phyloP scores from a whole-genome alignment of 2,329 filamentous ascomycete genomes.

The Aulographum hederae region DNA sequence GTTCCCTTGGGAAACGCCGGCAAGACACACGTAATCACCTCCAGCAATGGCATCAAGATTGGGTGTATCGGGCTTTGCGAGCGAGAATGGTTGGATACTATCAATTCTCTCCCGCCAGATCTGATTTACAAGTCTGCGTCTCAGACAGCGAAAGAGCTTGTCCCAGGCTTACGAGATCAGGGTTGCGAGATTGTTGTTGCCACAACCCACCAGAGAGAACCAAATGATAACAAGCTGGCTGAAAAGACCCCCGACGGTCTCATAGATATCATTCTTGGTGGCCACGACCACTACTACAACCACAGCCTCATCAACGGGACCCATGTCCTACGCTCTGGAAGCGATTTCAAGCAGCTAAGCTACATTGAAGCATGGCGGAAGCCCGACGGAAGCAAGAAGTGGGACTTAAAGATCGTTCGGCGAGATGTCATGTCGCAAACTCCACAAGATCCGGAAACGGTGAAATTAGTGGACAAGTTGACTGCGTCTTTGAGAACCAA shows the following conservation, averaged over 20 bases:
- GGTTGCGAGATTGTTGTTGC: slow-evolving; percentile 73
- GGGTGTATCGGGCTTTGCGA: slow-evolving; percentile 76
- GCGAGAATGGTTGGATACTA: slow-evolving; percentile 74
- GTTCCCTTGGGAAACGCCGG: slow-evolving; percentile 60
- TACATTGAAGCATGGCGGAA: slow-evolving; percentile 63
- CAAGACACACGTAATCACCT: slow-evolving; percentile 57
- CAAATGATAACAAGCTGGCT: slow-evolving; percentile 77
- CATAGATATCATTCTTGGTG: slow-evolving; percentile 73
- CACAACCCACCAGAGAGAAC: slow-evolving; percentile 71
- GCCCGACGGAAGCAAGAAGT: slow-evolving; percentile 29
- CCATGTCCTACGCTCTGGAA: slow-evolving; percentile 73
- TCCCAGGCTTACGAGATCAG: slow-evolving; percentile 52
- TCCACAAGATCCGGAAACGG: slow-evolving; percentile 40
- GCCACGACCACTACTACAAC: slow-evolving; percentile 78
- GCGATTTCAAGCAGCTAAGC: slow-evolving; percentile 82
- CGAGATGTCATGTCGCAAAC: slow-evolving; percentile 56
- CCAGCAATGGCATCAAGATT: slow-evolving; percentile 70
- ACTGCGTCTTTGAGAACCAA: slow-evolving; percentile 59
- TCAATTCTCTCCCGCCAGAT: slow-evolving; percentile 68
- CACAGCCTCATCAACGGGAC: slow-evolving; percentile 62
- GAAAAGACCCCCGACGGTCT: slow-evolving; percentile 48
- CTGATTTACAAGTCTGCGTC: slow-evolving; percentile 67
- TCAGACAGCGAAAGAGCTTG: slow-evolving; percentile 55
- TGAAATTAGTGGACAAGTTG: slow-evolving; percentile 46
- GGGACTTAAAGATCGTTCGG: slow-evolving; percentile 64